These are phyloP conservation scores for Ceratocystis harringtonii DNA, from an alignment of 2,329 filamentous ascomycete genomes.

Conservation along the genomic window DNA sequence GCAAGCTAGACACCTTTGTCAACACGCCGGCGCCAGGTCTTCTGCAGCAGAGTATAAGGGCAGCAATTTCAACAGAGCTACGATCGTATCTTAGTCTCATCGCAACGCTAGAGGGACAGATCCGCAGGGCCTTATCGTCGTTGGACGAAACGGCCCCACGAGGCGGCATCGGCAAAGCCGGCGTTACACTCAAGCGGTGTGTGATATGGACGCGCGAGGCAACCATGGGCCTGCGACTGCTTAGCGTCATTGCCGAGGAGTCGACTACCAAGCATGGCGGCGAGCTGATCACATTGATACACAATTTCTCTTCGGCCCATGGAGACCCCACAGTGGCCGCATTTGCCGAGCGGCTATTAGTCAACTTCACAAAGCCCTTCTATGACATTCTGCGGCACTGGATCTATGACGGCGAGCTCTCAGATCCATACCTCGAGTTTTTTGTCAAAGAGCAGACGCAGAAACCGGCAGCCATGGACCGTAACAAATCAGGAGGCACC, in stretches of 20 bases:
- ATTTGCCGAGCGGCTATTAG: constrained; percentile 79
- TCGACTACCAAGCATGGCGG: constrained; percentile 72
- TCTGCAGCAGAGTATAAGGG: constrained; percentile 80
- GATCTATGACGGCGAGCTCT: constrained; percentile 96
- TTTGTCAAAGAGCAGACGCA: constrained; percentile 61
- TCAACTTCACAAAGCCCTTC: constrained; percentile 81
- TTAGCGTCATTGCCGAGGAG: constrained; percentile 89
- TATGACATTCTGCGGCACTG: constrained; percentile 92
- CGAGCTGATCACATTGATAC: constrained; percentile 83
- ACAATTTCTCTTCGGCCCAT: constrained; percentile 82
- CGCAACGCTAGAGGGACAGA: constrained; percentile 83
- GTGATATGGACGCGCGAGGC: constrained; percentile 96
- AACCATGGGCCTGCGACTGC: constrained; percentile 82
- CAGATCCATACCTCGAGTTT: constrained; percentile 91
- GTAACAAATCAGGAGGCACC: constrained; percentile 42
- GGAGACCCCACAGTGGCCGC: constrained; percentile 88
- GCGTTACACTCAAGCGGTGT: constrained; percentile 87
- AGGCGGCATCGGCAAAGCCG: constrained; percentile 63
- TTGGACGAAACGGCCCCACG: constrained; percentile 54
- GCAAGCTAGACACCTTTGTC: constrained; percentile 63
- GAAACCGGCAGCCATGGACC: constrained; percentile 34
- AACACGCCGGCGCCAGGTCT: constrained; percentile 68
- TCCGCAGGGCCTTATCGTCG: constrained; percentile 62
- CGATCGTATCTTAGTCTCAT: constrained; percentile 82
- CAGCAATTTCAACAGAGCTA: constrained; percentile 71